Conservation (phyloP, 2,329 filamentous ascomycete genomes). For the Alternaria alternata region DNA sequence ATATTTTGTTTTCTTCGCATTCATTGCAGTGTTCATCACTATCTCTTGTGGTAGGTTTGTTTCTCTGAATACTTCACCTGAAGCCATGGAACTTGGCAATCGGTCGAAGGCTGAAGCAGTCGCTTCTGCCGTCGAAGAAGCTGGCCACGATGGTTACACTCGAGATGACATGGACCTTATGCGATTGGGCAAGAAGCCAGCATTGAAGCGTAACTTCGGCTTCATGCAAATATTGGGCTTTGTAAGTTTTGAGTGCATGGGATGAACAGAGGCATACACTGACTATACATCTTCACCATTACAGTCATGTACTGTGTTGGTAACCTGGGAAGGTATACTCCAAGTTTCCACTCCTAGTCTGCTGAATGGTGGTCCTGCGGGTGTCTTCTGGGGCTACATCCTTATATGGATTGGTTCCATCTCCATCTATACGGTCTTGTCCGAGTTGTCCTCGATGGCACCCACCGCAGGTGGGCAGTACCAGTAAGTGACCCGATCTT, state of each 20-base stretch:
- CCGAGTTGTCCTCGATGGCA: conserved; percentile 27
- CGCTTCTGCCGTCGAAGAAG: not conserved
- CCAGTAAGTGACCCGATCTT: not conserved
- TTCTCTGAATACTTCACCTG: not conserved
- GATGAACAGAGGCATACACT: not conserved
- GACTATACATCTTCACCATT: not conserved
- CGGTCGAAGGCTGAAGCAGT: conserved; percentile 1
- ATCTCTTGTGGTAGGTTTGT: not conserved
- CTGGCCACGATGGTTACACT: not conserved
- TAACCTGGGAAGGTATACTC: conserved; percentile 16
- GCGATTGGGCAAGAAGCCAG: conserved; percentile 19
- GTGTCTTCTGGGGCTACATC: conserved; percentile 18
- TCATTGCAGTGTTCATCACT: not conserved
- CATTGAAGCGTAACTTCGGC: conserved; percentile 19
- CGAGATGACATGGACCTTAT: conserved; percentile 10
- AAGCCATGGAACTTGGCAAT: conserved; percentile 5
- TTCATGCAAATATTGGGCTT: conserved; percentile 20
- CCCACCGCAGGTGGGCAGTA: conserved; percentile 26
- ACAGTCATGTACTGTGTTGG: conserved; percentile 7
- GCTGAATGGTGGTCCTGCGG: conserved; percentile 24
- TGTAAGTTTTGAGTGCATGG: not conserved
- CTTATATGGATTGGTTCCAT: conserved; percentile 23
- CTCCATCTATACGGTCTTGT: conserved; percentile 19
- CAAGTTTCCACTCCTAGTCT: conserved; percentile 9
- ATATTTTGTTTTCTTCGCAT: not conserved